Percentiles rank a stretch among this genome's conserved stretches.
Evolutionary conservation across 2,329 filamentous ascomycete genomes (phyloP).

Genomic region (Penicillium corylophilum): DNA sequence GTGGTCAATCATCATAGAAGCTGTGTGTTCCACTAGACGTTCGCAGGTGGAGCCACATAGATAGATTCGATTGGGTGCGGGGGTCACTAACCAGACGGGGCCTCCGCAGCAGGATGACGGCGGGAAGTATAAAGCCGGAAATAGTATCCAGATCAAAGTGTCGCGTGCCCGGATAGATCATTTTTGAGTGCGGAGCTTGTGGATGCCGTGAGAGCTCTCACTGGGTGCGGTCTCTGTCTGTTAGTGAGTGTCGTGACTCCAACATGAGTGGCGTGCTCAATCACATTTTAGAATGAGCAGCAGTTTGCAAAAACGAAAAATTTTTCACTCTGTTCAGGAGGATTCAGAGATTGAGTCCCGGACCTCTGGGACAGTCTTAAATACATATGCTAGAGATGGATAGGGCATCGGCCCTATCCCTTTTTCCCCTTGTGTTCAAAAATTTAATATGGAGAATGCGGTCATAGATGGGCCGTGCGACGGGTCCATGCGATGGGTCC

Average conservation of each 20-base stretch:
- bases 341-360: neutral
- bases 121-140: slow-evolving; percentile 1
- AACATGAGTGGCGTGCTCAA: neutral
- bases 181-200: neutral
- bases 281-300: neutral
- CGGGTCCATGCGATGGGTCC: no score
- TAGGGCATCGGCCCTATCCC: slow-evolving; percentile 19
- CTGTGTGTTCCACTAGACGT: neutral
- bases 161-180: neutral
- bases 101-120: neutral
- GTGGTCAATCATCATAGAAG: slow-evolving; percentile 17
- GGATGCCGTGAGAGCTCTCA: neutral
- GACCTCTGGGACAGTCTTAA: slow-evolving; percentile 6
- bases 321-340: neutral
- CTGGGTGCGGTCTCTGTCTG: neutral
- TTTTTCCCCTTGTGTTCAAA: slow-evolving; percentile 1
- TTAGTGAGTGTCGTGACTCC: neutral
- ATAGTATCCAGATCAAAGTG: neutral
- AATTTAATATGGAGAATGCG: slow-evolving; percentile 16
- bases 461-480: slow-evolving; percentile 7
- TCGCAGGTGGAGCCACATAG: neutral
- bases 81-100: slow-evolving; percentile 6
- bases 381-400: slow-evolving; percentile 8
- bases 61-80: neutral
- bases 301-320: neutral